A percentile compares a stretch with the other conserved stretches of the same genome.
Conservation (phyloP, 2,329 filamentous ascomycete genomes). For the Helicocarpus griseus region DNA sequence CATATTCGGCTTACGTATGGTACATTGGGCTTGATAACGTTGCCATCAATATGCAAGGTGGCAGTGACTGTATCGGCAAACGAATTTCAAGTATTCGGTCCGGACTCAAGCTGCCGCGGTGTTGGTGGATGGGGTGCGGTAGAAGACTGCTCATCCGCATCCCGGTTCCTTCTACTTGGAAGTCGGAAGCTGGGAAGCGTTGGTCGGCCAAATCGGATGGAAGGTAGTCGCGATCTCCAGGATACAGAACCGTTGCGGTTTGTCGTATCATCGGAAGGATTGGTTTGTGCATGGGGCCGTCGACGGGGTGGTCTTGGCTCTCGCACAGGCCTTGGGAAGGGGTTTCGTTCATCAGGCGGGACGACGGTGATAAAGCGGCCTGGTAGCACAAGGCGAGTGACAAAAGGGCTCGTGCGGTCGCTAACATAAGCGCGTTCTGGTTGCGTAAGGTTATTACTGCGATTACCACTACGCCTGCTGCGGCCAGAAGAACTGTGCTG, state of each 20-base stretch:
- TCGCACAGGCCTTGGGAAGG: conserved; percentile 13
- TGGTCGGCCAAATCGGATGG: not conserved
- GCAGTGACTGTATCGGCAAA: too few relatives aligned
- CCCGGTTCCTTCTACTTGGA: not conserved
- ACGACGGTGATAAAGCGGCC: conserved; percentile 25
- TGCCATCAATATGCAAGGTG: too few relatives aligned
- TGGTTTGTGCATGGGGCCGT: not conserved
- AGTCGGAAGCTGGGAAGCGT: conserved; percentile 6
- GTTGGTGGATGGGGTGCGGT: conserved; percentile 5
- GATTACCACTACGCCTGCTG: conserved; percentile 14
- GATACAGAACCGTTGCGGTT: not conserved
- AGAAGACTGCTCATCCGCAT: not conserved
- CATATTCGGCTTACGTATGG: not conserved
- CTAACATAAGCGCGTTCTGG: conserved; percentile 28
- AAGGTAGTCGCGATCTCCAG: conserved; percentile 9
- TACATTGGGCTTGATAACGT: not conserved
- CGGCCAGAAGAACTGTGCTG: conserved; percentile 5
- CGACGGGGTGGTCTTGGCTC: conserved; percentile 10
- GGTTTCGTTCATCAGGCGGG: conserved; percentile 18
- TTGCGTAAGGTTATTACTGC: conserved; percentile 20
- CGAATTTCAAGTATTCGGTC: conserved; percentile 1
- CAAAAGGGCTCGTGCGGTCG: conserved; percentile 22
- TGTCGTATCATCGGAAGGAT: not conserved
- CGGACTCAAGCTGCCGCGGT: conserved; percentile 13
- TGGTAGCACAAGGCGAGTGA: conserved; percentile 28